Evolutionary conservation across 2,329 filamentous ascomycete species (phyloP).

Genomic region (Cladosporium sp.): DNA sequence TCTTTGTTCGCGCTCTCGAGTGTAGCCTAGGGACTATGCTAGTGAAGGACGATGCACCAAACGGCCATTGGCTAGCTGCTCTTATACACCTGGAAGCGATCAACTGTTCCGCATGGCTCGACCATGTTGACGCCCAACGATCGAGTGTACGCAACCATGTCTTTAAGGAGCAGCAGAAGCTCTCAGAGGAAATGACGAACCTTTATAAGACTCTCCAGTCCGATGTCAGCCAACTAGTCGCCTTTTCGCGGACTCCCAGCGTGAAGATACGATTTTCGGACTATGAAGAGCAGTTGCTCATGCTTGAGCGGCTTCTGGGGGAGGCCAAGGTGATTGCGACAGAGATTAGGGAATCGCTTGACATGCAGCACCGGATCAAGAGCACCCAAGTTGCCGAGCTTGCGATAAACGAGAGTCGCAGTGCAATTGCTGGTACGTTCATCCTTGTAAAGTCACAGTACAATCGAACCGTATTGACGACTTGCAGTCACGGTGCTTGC

Average conservation of each 20-base stretch:
- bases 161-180: too few species aligned
- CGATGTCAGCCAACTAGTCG: too few species aligned
- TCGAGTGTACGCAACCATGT: not conserved
- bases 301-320: not conserved
- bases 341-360: not conserved
- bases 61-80: not conserved
- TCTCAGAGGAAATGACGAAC: too few species aligned
- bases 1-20: not conserved
- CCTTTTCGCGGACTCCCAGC: too few species aligned
- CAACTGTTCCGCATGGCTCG: not conserved
- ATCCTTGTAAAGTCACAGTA: too few species aligned
- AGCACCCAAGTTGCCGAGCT: not conserved
- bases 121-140: not conserved
- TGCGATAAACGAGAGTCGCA: not conserved
- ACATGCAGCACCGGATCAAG: not conserved
- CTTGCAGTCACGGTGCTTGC: slow-evolving; percentile 6
- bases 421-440: slow-evolving; percentile 2
- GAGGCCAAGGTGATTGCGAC: not conserved
- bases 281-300: too few species aligned
- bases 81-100: not conserved
- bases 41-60: not conserved
- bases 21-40: not conserved
- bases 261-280: too few species aligned
- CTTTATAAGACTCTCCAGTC: too few species aligned
- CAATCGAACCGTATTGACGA: not conserved